phyloP scores from a whole-genome alignment of 176 grass and related monocot genomes.

The Ampelocalamus luodianensis region DNA sequence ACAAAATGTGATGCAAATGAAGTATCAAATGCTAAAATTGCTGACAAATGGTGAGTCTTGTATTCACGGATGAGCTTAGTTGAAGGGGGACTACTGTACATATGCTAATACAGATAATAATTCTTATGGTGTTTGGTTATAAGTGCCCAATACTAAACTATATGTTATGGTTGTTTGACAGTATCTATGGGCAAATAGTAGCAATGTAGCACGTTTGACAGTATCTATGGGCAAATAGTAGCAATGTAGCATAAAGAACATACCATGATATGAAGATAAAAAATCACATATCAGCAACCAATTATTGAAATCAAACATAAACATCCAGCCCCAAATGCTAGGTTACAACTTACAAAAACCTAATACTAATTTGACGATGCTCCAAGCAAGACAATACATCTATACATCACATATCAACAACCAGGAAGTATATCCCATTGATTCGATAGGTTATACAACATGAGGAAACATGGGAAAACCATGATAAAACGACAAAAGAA shows the following conservation, averaged over 20 bases:
- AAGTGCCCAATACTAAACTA: neutral
- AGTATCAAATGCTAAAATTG: neutral
- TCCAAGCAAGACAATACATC: neutral
- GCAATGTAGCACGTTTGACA: neutral
- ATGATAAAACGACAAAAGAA: neutral
- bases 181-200: neutral
- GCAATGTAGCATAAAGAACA: neutral
- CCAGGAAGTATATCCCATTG: neutral
- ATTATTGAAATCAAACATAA: conserved; percentile 13
- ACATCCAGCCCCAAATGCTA: neutral
- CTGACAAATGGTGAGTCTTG: neutral
- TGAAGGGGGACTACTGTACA: neutral
- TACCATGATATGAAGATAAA: neutral
- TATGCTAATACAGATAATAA: neutral
- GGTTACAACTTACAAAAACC: neutral
- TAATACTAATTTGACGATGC: neutral
- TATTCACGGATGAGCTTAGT: neutral
- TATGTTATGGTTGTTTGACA: neutral
- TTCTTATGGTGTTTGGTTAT: neutral
- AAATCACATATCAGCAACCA: neutral
- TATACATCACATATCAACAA: conserved; percentile 7
- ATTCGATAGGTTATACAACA: neutral
- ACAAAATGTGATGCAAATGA: neutral
- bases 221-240: neutral
- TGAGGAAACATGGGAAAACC: neutral